Percentiles rank a stretch among this genome's conserved stretches.
Conservation (phyloP, 2,329 filamentous ascomycete genomes). For the Laburnicola sp. region DNA sequence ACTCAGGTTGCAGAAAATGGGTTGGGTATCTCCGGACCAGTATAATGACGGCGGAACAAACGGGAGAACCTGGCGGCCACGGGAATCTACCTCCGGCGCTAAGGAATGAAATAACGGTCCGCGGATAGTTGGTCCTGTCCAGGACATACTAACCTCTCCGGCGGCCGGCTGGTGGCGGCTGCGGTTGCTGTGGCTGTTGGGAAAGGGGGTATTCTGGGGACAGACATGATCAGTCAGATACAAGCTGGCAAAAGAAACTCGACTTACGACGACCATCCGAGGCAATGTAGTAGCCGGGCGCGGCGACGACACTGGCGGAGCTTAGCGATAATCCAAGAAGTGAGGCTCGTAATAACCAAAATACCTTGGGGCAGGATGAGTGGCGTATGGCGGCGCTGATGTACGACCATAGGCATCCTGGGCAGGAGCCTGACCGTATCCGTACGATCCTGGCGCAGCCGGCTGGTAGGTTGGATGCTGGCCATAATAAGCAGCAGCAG, state of each 20-base stretch:
- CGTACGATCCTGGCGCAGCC: conserved; percentile 26
- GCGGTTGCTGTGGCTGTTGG: conserved; percentile 23
- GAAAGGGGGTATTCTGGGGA: conserved; percentile 37
- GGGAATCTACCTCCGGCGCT: conserved; percentile 32
- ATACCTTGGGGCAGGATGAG: conserved; percentile 45
- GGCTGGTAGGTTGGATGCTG: conserved; percentile 29
- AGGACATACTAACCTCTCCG: conserved; percentile 15
- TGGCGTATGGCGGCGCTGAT: conserved; percentile 18
- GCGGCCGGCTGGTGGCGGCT: conserved; percentile 27
- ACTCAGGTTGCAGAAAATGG: conserved; percentile 36
- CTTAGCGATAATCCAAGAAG: conserved; percentile 48
- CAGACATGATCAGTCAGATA: conserved; percentile 22
- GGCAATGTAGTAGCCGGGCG: conserved; percentile 43
- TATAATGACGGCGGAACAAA: conserved; percentile 37
- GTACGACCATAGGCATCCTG: conserved; percentile 33
- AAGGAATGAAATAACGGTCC: conserved; percentile 17
- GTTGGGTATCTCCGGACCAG: conserved; percentile 43
- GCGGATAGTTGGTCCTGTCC: background rate
- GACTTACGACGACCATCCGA: conserved; percentile 46
- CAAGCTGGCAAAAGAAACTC: conserved; percentile 3
- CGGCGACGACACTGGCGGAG: conserved; percentile 37
- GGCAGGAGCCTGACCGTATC: conserved; percentile 33
- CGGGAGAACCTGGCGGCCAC: conserved; percentile 29
- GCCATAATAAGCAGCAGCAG: conserved; percentile 20
- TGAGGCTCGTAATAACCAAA: conserved; percentile 45